Conservation (phyloP, 2,329 filamentous ascomycete genomes). For the Claviceps sp. region DNA sequence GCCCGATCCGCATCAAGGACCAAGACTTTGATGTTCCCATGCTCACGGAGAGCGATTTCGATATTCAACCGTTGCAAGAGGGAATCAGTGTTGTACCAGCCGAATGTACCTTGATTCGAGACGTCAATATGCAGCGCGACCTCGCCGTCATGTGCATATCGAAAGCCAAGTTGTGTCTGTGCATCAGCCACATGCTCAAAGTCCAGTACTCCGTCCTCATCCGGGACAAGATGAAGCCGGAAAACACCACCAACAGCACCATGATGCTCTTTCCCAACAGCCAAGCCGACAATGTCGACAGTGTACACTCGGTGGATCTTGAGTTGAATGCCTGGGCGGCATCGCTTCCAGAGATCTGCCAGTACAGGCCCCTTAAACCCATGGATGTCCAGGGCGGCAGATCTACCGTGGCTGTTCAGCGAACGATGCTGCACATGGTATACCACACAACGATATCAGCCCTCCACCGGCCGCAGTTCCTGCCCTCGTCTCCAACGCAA, state of each 20-base stretch:
- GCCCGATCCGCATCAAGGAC: slow-evolving; percentile 82
- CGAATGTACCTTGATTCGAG: slow-evolving; percentile 58
- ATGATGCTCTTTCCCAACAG: slow-evolving; percentile 93
- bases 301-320: slow-evolving; percentile 65
- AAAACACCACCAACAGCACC: slow-evolving; percentile 59
- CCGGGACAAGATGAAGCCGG: slow-evolving; percentile 66
- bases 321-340: slow-evolving; percentile 68
- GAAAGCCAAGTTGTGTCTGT: slow-evolving; percentile 79
- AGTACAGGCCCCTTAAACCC: slow-evolving; percentile 45
- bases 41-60: slow-evolving; percentile 74
- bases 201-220: slow-evolving; percentile 88
- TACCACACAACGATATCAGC: slow-evolving; percentile 87
- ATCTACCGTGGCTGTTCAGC: slow-evolving; percentile 53
- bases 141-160: slow-evolving; percentile 82
- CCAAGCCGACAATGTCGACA: slow-evolving; percentile 64
- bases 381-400: slow-evolving; percentile 46
- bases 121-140: slow-evolving; percentile 60
- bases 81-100: slow-evolving; percentile 54
- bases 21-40: slow-evolving; percentile 91
- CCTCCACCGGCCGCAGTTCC: slow-evolving; percentile 79
- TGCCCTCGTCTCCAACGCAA: slow-evolving; percentile 54
- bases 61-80: slow-evolving; percentile 55
- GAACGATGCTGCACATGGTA: slow-evolving; percentile 83
- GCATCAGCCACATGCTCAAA: slow-evolving; percentile 78
- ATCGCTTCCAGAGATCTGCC: slow-evolving; percentile 56